Evolutionary conservation across 805 yeast genomes (phyloP), one percentile per base, ranked within the genome.

Genomic region (Komagataella kurtzmanii): DNA sequence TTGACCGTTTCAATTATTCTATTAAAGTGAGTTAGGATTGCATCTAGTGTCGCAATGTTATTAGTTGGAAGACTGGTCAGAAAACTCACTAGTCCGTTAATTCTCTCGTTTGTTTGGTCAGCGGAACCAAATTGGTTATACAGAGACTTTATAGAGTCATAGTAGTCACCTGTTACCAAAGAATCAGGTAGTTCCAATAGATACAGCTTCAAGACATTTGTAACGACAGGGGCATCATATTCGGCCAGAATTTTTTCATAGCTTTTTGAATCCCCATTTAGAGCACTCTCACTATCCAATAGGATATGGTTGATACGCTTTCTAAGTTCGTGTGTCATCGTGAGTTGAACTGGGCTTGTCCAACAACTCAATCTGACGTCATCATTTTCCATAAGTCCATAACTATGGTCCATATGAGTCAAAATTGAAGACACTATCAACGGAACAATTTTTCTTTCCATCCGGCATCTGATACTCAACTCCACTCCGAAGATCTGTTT

Each of bases 401-500:
- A 88, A 17, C 68, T 66, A n/a, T 4, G 23, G 64, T 88, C 96
- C 75, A 88, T 74, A 58, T 79, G 77, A 17, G 79, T 75, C 49
- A 88, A 67, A 44, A 83, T 75, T 1, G 83, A 69, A 30, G 85
- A 80, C 0, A 87, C 72, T 10, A 88, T 64, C 7, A 76, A 55
- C 1, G 96, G 96, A 10, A 88, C 93, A 3, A 79, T 78, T 56
- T 79, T 83, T 55, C 79, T 74, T 59, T 87, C 96, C 50, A 80
- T 72, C 46, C 90, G 73, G 50, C 89, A 78, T 51, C 87, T 76
- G 21, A 82, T 76, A 52, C 81, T 85, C 49, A 88, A 65, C 55
- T 83, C 90, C 48, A 85, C 83, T 10, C 96, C 96, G 67, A 88
- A 88, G 7, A 83, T 81, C 62, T 85, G 91, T 47, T 81, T 75